These are phyloP conservation scores for Ophiostoma piceae DNA, from an alignment of 2,329 filamentous ascomycete genomes.

Conservation along the genomic window DNA sequence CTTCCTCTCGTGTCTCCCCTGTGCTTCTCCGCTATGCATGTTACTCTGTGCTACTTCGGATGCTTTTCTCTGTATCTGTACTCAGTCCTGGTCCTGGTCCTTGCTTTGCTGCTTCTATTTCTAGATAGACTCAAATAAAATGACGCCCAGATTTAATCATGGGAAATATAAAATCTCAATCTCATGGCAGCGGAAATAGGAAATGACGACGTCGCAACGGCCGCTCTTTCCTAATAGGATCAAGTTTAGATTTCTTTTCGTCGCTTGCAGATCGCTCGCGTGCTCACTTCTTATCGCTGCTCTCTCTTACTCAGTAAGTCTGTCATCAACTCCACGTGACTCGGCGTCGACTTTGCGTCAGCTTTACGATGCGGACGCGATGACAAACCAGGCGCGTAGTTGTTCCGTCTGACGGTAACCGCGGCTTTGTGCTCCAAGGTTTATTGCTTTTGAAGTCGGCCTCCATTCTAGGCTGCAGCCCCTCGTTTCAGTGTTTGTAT, in stretches of 20 bases:
- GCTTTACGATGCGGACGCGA: slow-evolving; percentile 21
- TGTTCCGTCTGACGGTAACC: not conserved
- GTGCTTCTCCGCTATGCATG: not conserved
- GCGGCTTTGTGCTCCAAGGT: not conserved
- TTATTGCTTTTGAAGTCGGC: slow-evolving; percentile 9
- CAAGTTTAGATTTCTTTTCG: not conserved
- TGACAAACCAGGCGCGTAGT: slow-evolving; percentile 29
- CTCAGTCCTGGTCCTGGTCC: not conserved
- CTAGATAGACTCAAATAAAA: not conserved
- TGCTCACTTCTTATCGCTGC: not conserved
- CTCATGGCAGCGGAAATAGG: not conserved
- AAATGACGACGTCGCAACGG: slow-evolving; percentile 5
- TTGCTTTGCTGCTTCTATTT: not conserved
- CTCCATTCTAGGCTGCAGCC: not conserved
- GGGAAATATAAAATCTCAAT: not conserved
- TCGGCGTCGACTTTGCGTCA: slow-evolving; percentile 27
- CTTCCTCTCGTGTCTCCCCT: not conserved
- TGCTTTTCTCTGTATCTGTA: not conserved
- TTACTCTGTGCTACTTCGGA: slow-evolving; percentile 4
- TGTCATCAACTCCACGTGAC: slow-evolving; percentile 29
- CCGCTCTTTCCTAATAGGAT: not conserved
- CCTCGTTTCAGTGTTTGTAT: not conserved
- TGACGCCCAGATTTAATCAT: not conserved
- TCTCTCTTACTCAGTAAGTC: not conserved
- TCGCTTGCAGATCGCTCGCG: not conserved